phyloP scores from a whole-genome alignment of 2,329 filamentous ascomycete species.

The Monosporascus sp. region DNA sequence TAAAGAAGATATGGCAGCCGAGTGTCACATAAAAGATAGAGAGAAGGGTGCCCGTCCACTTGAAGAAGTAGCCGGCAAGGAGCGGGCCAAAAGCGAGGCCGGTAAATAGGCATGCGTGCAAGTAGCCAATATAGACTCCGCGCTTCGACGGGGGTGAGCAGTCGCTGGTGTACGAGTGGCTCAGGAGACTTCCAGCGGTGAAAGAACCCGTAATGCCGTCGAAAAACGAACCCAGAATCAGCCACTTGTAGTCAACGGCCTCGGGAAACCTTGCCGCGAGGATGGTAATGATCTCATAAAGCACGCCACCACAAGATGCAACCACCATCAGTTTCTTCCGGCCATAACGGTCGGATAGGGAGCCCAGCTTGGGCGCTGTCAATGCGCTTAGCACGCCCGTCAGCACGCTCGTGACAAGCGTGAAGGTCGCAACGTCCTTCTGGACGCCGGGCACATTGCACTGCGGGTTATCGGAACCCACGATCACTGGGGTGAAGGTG shows the following conservation, averaged over 20 bases:
- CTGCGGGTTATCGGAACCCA: constrained; percentile 68
- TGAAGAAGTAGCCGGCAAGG: constrained; percentile 73
- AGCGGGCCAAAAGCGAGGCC: constrained; percentile 87
- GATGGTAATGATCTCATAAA: constrained; percentile 72
- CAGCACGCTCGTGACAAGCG: constrained; percentile 67
- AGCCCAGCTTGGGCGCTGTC: constrained; percentile 75
- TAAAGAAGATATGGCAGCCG: constrained; percentile 66
- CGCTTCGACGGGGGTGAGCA: constrained; percentile 76
- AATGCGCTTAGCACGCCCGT: constrained; percentile 75
- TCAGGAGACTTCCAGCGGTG: constrained; percentile 69
- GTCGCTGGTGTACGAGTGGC: constrained; percentile 84
- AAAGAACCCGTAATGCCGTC: constrained; percentile 89
- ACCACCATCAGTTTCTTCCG: constrained; percentile 69
- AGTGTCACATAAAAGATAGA: constrained; percentile 82
- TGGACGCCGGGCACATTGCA: constrained; percentile 78
- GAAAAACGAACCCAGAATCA: constrained; percentile 69
- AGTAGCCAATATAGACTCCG: constrained; percentile 79
- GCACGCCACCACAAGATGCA: constrained; percentile 67
- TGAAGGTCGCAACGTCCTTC: constrained; percentile 70
- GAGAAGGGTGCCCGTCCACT: constrained; percentile 67
- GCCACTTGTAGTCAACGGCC: constrained; percentile 66
- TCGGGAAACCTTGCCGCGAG: constrained; percentile 72
- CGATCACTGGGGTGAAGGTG: constrained; percentile 57
- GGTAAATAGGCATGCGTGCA: constrained; percentile 82
- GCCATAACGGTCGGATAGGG: constrained; percentile 82